Percentiles rank a stretch among this genome's conserved stretches.
Conservation (phyloP, 1,284 basidiomycete species). For the Sphagnurus paluster region DNA sequence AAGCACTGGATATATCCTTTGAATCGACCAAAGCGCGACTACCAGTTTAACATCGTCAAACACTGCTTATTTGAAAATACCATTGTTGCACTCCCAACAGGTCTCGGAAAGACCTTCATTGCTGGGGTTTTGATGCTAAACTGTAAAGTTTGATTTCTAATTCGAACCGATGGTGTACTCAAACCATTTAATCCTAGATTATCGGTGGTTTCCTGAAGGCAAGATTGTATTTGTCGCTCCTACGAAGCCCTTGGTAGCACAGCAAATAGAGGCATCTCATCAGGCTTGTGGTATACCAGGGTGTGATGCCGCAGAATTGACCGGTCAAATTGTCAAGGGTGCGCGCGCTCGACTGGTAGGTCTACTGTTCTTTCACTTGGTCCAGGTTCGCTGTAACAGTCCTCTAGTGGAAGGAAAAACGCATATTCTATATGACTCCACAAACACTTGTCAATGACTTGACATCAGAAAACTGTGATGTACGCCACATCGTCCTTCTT, state of each 20-base stretch:
- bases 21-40: conserved; percentile 87
- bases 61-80: conserved; percentile 91
- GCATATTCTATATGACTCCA: conserved; percentile 98
- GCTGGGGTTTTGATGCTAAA: conserved; percentile 97
- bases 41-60: conserved; percentile 94
- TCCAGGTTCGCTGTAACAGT: background rate
- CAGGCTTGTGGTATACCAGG: conserved; percentile 93
- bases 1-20: conserved; percentile 93
- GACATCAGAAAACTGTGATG: conserved; percentile 71
- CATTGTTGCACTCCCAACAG: conserved; percentile 93
- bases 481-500: conserved; percentile 76
- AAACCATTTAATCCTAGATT: conserved; percentile 57
- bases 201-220: conserved; percentile 91
- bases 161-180: conserved; percentile 1
- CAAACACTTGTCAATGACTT: conserved; percentile 95
- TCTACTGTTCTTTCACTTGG: conserved; percentile 9
- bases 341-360: conserved; percentile 65
- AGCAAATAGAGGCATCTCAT: conserved; percentile 95
- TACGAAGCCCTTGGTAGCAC: conserved; percentile 92
- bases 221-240: conserved; percentile 97
- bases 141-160: conserved; percentile 50
- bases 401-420: conserved; percentile 76
- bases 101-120: conserved; percentile 97
- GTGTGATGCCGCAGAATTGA: conserved; percentile 83
- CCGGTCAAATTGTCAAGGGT: conserved; percentile 63